Evolutionary conservation across 2,329 filamentous ascomycete genomes (phyloP).

Genomic region (Metarhizium sp.): DNA sequence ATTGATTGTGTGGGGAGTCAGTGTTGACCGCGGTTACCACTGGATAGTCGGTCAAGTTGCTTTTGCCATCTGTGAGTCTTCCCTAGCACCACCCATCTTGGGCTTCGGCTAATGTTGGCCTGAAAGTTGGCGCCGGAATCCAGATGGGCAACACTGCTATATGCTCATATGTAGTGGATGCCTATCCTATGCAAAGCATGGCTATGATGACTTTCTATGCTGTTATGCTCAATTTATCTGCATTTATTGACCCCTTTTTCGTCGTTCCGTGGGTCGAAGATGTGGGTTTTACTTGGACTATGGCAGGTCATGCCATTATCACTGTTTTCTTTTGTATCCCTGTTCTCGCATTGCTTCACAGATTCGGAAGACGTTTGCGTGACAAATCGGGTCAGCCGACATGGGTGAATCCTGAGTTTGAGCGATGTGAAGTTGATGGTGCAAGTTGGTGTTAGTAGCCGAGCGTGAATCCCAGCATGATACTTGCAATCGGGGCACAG

Average conservation of each 20-base stretch:
- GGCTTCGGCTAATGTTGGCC: background rate
- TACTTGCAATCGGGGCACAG: too few relatives aligned
- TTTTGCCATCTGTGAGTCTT: constrained; percentile 39
- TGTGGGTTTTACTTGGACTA: constrained; percentile 40
- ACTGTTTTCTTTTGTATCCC: constrained; percentile 28
- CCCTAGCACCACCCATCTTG: background rate
- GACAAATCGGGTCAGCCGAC: background rate
- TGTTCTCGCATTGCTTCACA: constrained; percentile 21
- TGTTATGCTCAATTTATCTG: constrained; percentile 41
- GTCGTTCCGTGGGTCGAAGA: constrained; percentile 36
- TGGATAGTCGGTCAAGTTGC: constrained; percentile 49
- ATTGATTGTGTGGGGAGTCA: constrained; percentile 44
- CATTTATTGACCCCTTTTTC: constrained; percentile 38
- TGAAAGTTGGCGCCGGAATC: constrained; percentile 40
- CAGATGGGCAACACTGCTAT: constrained; percentile 47
- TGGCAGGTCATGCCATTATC: constrained; percentile 37
- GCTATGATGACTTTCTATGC: constrained; percentile 45
- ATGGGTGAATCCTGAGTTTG: constrained; percentile 1
- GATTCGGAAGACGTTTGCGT: background rate
- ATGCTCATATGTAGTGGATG: constrained; percentile 44
- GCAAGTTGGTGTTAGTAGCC: too few relatives aligned
- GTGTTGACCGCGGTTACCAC: constrained; percentile 41
- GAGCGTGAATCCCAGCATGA: too few relatives aligned
- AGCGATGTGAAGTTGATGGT: background rate
- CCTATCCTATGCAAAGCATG: constrained; percentile 45